Base-by-base conservation (phyloP, 2,329 filamentous ascomycete genomes). In the Xylariaceae sp. region DNA sequence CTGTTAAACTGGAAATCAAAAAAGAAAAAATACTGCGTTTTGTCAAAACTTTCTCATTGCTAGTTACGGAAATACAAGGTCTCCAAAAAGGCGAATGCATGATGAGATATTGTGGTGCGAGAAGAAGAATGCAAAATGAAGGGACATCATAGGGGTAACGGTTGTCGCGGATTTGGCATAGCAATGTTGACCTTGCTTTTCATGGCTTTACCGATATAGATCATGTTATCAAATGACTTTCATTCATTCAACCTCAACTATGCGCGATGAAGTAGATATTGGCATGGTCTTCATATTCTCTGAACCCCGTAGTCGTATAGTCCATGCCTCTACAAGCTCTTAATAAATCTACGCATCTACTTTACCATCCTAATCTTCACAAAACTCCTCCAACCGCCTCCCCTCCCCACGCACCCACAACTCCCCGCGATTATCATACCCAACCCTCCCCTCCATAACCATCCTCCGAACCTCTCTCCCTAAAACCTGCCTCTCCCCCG, bases 401-500 rank as follows among this genome's bases (percentile, higher is more conserved):
- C 55, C 23, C 3, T 30, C 23, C 23, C 23, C 23, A 30, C 78
- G 9, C 17, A 83, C 80, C 58, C 71, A 73, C 65, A 85, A 65
- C 4, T 73, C 73, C 0, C 82, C 82, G 0, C 58, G 60, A n/a
- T 78, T 75, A 59, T 85, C 80, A 63, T 82, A 85, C 44, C 76
- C 78, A 59, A 88, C 82, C 49, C 82, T 74, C 1, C 82, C 80
- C 60, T 82, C 78, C 54, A 82, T 74, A 2, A 87, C 86, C 37
- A 83, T 84, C 54, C 70, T 73, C 65, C 80, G 76, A 73, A 88
- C 71, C 51, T 82, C 80, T 30, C 76, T 76, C 1, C 76, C 69
- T 7, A 88, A 76, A 30, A 81, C 73, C 30, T 76, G 75, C 61
- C 79, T 82, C 53, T 87, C 80, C 1, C 90, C 92, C 0, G 88